Conservation (phyloP, 2,329 filamentous ascomycete species). For the Arthrobotrys iridis region DNA sequence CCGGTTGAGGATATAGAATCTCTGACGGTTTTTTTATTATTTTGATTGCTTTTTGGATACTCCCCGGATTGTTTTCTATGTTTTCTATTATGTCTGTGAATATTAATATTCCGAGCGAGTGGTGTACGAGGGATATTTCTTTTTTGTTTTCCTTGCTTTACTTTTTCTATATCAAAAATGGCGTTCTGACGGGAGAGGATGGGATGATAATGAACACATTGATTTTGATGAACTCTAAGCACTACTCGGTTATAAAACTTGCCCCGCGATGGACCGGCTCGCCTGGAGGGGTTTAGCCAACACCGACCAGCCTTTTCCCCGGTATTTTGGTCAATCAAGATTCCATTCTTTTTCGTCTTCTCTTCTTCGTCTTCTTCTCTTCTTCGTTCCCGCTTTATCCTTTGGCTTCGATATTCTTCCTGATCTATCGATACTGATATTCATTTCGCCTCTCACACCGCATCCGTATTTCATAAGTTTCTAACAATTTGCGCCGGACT, state of each 20-base stretch:
- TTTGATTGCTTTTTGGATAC: background rate
- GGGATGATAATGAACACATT: background rate
- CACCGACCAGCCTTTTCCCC: background rate
- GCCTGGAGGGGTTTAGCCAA: constrained; percentile 5
- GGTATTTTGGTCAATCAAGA: no score
- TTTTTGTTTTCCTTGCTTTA: background rate
- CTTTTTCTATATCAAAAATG: background rate
- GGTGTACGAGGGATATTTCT: background rate
- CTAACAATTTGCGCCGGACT: no score
- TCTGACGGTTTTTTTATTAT: background rate
- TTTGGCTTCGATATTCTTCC: background rate
- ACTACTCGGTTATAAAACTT: no score
- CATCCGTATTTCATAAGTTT: no score
- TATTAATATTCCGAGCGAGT: constrained; percentile 20
- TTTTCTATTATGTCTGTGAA: constrained; percentile 3
- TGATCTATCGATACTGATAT: constrained; percentile 12
- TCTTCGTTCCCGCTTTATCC: background rate
- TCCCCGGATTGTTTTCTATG: background rate
- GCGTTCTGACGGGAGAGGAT: constrained; percentile 16
- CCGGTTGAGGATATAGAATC: constrained; percentile 41
- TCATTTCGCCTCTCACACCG: no score
- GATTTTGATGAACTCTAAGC: no score
- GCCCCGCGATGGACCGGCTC: background rate
- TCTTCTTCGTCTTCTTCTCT: background rate
- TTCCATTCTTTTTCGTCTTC: no score